Base-by-base conservation (phyloP, 352 stramenopile species). In the Phytophthora pisi region DNA sequence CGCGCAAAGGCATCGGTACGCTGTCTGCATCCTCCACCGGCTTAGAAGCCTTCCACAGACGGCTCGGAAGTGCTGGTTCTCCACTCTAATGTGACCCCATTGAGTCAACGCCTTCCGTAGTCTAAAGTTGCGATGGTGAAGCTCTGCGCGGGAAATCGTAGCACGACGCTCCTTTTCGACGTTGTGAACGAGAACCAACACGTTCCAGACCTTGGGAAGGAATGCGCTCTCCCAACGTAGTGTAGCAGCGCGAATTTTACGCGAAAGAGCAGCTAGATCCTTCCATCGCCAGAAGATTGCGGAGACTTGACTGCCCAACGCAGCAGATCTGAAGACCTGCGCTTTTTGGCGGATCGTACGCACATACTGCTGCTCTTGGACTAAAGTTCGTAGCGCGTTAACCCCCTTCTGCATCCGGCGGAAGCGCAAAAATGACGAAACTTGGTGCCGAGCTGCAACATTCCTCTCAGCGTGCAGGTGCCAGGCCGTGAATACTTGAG, bases 11-110 rank as follows among this genome's bases (percentile, higher is more conserved):
- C 81, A 86, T 7, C 61, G 75, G 50, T 75, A 79, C 1, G 26
- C 61, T 15, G 64, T 81, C 15, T 81, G 72, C 61, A 84, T 45
- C 51, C 71, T 66, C 81, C 81, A 88, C 5, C 67, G 66, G 2
- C 61, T 50, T 2, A 88, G 10, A 5, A 84, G 1, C 4, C 67
- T 67, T 0, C 65, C 67, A 20, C 70, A 74, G 30, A 78, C 34
- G 4, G 42, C 28, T 18, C 64, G 60, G 7, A 79, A 66, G 30
- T 70, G 52, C 8, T 55, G 56, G 8, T 49, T 55, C 46, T 67
- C 49, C 15, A 58, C 38, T 24, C 20, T 65, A 2, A 42, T 61
- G 24, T 50, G 7, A 9, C 15, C 15, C 78, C 78, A 86, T 24
- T 46, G 31, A 4, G 11, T 5, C 4, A 84, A 31, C 0, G 62